Evolutionary conservation across 1,139 yeast species (phyloP).

Genomic region (Candida tetrigidarum): DNA sequence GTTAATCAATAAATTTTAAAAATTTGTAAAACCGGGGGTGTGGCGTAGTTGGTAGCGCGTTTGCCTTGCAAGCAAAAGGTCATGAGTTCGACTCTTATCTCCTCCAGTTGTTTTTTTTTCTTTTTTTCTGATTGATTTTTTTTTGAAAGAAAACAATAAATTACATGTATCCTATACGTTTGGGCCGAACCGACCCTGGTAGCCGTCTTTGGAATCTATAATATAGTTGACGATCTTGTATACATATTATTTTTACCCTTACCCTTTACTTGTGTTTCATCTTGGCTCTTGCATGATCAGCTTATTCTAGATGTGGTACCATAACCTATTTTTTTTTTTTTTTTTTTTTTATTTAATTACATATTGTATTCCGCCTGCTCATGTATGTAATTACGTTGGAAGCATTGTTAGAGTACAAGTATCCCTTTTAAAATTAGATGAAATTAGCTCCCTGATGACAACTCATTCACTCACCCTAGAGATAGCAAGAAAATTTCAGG

Average conservation of each 20-base stretch:
- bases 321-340: background rate
- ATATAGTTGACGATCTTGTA: background rate
- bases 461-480: no score
- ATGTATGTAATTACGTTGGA: background rate
- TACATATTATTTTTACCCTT: background rate
- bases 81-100: conserved; percentile 27
- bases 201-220: no score
- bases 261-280: background rate
- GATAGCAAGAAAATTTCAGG: no score
- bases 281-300: background rate
- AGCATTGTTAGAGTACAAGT: background rate
- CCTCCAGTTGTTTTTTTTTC: conserved; percentile 12
- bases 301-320: background rate
- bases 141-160: background rate
- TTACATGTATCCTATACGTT: background rate
- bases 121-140: background rate
- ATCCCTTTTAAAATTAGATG: no score
- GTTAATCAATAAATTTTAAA: no score
- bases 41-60: conserved; percentile 78
- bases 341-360: background rate
- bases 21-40: conserved; percentile 50
- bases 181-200: background rate
- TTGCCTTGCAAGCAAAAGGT: conserved; percentile 70
- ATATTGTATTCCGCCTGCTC: no score
- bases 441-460: no score